phyloP scores from a whole-genome alignment of 106 monocot genomes.

The Dendrobium officinale region DNA sequence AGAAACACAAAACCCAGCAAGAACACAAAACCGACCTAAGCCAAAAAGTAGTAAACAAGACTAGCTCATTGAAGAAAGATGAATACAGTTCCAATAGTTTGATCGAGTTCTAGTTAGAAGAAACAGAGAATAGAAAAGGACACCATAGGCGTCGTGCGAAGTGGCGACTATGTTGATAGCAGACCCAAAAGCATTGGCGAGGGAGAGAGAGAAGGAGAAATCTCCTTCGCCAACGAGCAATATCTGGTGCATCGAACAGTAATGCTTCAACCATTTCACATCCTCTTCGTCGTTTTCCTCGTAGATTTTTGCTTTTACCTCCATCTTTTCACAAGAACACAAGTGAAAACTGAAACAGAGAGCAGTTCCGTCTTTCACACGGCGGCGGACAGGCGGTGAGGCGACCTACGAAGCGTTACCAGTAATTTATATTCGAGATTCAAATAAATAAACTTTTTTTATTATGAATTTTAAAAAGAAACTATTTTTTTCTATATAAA shows the following conservation, averaged over 20 bases:
- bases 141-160: slow-evolving; percentile 40
- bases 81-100: not conserved
- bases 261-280: slow-evolving; percentile 34
- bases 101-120: not conserved
- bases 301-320: not conserved
- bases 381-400: too few relatives aligned
- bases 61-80: not conserved
- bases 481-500: too few relatives aligned
- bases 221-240: slow-evolving; percentile 59
- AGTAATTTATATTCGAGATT: too few relatives aligned
- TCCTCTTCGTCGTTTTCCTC: slow-evolving; percentile 9
- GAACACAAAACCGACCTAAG: not conserved
- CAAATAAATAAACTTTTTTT: too few relatives aligned
- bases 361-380: not conserved
- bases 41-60: not conserved
- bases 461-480: too few relatives aligned
- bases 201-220: slow-evolving; percentile 53
- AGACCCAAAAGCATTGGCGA: slow-evolving; percentile 46
- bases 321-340: not conserved
- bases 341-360: not conserved
- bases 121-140: not conserved
- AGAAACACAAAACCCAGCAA: not conserved
- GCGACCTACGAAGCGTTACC: too few relatives aligned
- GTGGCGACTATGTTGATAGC: slow-evolving; percentile 56
- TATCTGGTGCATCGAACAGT: slow-evolving; percentile 31